Evolutionary conservation across 1,284 basidiomycete genomes (phyloP).

Genomic region (Veloboletus limbatus): DNA sequence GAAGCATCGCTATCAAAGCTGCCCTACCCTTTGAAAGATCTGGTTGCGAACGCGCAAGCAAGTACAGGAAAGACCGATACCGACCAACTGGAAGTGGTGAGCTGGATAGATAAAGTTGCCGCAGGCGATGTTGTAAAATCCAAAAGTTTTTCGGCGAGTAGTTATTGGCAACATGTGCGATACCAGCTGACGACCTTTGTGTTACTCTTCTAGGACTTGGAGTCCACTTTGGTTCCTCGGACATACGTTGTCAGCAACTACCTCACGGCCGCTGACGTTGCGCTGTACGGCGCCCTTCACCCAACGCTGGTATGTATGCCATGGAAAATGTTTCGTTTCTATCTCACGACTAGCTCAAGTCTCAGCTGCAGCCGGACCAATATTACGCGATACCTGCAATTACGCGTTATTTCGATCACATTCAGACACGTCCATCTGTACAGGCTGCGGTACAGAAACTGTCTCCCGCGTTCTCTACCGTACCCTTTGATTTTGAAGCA

Average conservation of each 20-base stretch:
- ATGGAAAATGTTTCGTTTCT: not conserved
- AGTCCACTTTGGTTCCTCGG: conserved; percentile 68
- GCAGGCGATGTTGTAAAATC: conserved; percentile 49
- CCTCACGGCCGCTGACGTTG: conserved; percentile 84
- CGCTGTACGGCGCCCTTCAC: conserved; percentile 81
- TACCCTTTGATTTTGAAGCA: conserved; percentile 72
- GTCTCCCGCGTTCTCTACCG: conserved; percentile 54
- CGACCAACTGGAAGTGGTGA: conserved; percentile 59
- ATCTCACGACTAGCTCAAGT: conserved; percentile 42
- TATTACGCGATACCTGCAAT: conserved; percentile 78
- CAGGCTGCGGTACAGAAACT: conserved; percentile 51
- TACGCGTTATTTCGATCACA: conserved; percentile 91
- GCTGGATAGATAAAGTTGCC: conserved; percentile 68
- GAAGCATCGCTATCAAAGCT: conserved; percentile 51
- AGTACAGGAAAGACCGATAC: conserved; percentile 56
- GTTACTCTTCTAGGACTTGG: conserved; percentile 55
- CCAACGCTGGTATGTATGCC: conserved; percentile 74
- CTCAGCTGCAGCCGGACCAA: conserved; percentile 60
- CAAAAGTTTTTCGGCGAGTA: conserved; percentile 49
- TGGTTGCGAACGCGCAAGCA: conserved; percentile 49
- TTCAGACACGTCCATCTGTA: conserved; percentile 71
- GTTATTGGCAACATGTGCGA: not conserved
- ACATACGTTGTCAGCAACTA: conserved; percentile 83
- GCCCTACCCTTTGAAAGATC: conserved; percentile 52
- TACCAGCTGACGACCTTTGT: not conserved